Conservation (phyloP, 1,284 basidiomycete species). For the Heterobasidion annosum region DNA sequence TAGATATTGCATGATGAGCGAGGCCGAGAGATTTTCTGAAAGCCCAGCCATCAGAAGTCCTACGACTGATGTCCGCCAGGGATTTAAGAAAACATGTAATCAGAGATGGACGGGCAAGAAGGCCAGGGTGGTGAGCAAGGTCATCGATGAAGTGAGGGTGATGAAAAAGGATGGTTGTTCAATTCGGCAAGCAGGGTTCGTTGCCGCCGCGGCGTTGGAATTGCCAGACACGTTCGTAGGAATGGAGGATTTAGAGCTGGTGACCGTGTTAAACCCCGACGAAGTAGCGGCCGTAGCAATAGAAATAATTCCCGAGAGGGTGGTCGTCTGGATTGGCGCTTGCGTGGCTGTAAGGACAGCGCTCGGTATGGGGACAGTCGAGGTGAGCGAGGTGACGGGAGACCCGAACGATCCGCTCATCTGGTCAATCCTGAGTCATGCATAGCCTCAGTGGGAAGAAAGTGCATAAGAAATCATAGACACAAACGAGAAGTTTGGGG, state of each 20-base stretch:
- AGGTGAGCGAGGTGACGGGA: slow-evolving; percentile 38
- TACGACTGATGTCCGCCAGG: too few species aligned
- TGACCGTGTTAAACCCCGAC: neutral
- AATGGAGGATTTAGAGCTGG: neutral
- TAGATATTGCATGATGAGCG: neutral
- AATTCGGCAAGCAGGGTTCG: too few species aligned
- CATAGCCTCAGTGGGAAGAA: slow-evolving; percentile 3
- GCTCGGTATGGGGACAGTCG: slow-evolving; percentile 36
- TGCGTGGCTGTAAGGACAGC: slow-evolving; percentile 15
- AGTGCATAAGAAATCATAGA: slow-evolving; percentile 17
- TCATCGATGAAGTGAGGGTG: neutral
- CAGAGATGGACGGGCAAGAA: neutral
- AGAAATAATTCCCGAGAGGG: neutral
- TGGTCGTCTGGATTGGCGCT: slow-evolving; percentile 10
- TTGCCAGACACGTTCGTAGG: too few species aligned
- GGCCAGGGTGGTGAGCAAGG: neutral
- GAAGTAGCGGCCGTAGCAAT: neutral
- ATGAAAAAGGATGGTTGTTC: too few species aligned
- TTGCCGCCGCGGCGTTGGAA: too few species aligned
- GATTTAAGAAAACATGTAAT: neutral
- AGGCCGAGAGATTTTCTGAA: too few species aligned
- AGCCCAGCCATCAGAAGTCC: too few species aligned
- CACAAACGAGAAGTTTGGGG: slow-evolving; percentile 38
- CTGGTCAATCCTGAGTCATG: slow-evolving; percentile 31
- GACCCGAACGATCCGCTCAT: slow-evolving; percentile 51